Evolutionary conservation across 179 eudicot genomes (phyloP).

Genomic region (Heliamphora pulchella): DNA sequence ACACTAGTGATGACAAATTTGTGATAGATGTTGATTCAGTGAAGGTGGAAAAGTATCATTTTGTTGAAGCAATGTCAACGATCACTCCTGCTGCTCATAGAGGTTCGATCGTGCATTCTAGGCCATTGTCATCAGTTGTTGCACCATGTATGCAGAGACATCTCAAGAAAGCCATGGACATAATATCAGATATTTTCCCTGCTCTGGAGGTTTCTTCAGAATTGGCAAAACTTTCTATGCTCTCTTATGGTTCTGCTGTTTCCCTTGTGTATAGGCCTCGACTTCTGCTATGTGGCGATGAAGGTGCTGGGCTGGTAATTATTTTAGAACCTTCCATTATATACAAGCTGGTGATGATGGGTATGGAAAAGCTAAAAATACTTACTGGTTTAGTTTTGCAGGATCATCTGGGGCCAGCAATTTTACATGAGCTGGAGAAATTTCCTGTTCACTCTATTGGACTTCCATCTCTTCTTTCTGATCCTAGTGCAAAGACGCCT

Average conservation of each 20-base stretch:
- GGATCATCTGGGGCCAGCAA: constrained; percentile 99
- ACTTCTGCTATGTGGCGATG: constrained; percentile 69
- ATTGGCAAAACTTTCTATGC: constrained; percentile 62
- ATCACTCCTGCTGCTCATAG: constrained; percentile 99
- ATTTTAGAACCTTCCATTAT: neutral
- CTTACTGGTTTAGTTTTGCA: constrained; percentile 49
- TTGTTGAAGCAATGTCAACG: constrained; percentile 90
- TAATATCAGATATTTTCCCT: constrained; percentile 82
- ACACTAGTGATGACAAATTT: constrained; percentile 97
- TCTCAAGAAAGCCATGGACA: constrained; percentile 60
- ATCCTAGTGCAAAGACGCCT: constrained; percentile 98
- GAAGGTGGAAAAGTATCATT: constrained; percentile 75
- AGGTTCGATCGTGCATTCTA: constrained; percentile 94
- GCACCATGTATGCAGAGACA: constrained; percentile 80
- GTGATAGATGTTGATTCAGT: constrained; percentile 92
- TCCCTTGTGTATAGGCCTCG: constrained; percentile 94
- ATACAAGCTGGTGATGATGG: constrained; percentile 2
- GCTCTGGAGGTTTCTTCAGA: constrained; percentile 63
- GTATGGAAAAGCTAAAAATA: constrained; percentile 22
- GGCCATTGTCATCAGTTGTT: constrained; percentile 90
- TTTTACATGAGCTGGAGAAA: constrained; percentile 94
- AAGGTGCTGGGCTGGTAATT: constrained; percentile 90
- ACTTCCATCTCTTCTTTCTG: constrained; percentile 95
- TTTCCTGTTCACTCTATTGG: constrained; percentile 98
- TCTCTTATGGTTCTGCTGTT: constrained; percentile 79